Conservation (phyloP, 1,139 yeast genomes). For the Nadsonia commutata region DNA sequence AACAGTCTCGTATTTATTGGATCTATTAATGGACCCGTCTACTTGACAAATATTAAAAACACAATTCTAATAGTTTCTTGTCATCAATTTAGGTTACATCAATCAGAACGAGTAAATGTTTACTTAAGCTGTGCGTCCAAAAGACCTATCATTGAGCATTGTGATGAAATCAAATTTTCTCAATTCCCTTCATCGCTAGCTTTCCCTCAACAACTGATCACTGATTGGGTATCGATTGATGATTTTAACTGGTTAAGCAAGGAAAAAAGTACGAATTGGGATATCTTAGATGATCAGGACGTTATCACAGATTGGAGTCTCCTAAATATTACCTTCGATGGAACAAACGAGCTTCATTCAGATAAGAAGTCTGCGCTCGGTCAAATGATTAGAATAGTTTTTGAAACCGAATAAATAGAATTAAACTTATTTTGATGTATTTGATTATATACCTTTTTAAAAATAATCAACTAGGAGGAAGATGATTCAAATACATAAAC, state of each 20-base stretch:
- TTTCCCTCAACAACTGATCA: background rate
- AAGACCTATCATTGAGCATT: conserved; percentile 8
- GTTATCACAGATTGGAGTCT: background rate
- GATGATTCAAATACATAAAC: too few relatives aligned
- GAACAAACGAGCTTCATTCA: too few relatives aligned
- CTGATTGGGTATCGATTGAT: conserved; percentile 6
- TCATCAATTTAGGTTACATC: conserved; percentile 8
- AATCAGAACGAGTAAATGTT: conserved; percentile 3
- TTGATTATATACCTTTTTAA: too few relatives aligned
- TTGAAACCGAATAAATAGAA: too few relatives aligned
- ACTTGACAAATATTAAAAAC: conserved; percentile 2
- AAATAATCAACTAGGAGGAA: too few relatives aligned
- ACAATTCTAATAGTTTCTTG: conserved; percentile 4
- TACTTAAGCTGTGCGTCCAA: conserved; percentile 5
- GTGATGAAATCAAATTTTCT: conserved; percentile 5
- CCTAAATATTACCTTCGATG: too few relatives aligned
- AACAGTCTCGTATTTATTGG: conserved; percentile 2
- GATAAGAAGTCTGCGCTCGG: too few relatives aligned
- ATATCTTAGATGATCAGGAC: background rate
- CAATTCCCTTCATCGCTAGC: background rate
- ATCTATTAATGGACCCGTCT: conserved; percentile 7
- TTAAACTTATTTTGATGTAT: too few relatives aligned
- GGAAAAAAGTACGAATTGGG: conserved; percentile 6
- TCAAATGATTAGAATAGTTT: too few relatives aligned
- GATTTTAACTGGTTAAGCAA: conserved; percentile 8